Evolutionary conservation across 2,329 filamentous ascomycete species (phyloP).

Genomic region (Colletotrichum paranaense): DNA sequence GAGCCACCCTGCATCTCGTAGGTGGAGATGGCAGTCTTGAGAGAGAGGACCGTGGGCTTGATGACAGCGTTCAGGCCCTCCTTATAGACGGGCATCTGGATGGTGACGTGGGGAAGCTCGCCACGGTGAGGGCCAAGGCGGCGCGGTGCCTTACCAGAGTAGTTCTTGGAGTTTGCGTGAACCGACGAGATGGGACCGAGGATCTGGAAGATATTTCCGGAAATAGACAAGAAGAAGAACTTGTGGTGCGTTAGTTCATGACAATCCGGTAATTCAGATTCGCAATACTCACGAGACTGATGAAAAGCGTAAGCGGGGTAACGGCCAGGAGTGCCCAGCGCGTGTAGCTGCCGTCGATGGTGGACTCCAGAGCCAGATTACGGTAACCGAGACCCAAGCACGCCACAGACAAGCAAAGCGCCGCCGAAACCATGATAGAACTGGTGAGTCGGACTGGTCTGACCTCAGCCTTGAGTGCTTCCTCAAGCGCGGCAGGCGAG

Average conservation of each 20-base stretch:
- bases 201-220: slow-evolving; percentile 54
- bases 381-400: slow-evolving; percentile 69
- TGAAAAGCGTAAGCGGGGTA: slow-evolving; percentile 67
- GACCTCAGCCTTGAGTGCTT: slow-evolving; percentile 49
- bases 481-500: slow-evolving; percentile 55
- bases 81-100: slow-evolving; percentile 59
- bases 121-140: slow-evolving; percentile 46
- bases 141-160: slow-evolving; percentile 50
- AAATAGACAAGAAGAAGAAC: slow-evolving; percentile 58
- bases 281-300: slow-evolving; percentile 56
- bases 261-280: too few relatives aligned
- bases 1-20: slow-evolving; percentile 70
- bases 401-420: slow-evolving; percentile 61
- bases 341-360: slow-evolving; percentile 62
- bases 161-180: slow-evolving; percentile 56
- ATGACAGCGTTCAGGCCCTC: slow-evolving; percentile 55
- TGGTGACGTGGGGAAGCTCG: slow-evolving; percentile 53
- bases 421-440: slow-evolving; percentile 62
- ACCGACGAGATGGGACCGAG: slow-evolving; percentile 60
- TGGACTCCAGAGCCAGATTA: slow-evolving; percentile 63
- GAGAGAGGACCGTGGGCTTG: slow-evolving; percentile 58
- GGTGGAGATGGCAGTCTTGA: slow-evolving; percentile 61
- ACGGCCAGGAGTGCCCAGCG: slow-evolving; percentile 65
- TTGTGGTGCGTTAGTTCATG: slow-evolving; percentile 36
- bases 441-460: slow-evolving; percentile 67